Evolutionary conservation across 1,284 basidiomycete species (phyloP).

Genomic region (Rhodotorula sp.): DNA sequence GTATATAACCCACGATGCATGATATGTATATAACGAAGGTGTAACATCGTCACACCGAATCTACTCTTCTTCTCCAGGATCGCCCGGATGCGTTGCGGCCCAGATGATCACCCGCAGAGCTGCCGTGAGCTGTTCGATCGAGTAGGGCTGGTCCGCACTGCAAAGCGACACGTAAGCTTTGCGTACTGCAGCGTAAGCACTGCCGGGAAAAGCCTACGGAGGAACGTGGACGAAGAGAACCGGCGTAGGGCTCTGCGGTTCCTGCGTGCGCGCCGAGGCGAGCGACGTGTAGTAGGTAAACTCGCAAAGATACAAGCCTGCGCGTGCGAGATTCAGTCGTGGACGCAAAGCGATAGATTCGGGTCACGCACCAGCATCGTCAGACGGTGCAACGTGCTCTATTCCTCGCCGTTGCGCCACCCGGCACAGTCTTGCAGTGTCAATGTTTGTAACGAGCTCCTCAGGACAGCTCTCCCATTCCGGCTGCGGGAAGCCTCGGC

Average conservation of each 20-base stretch:
- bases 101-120: conserved; percentile 57
- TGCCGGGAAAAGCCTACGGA: conserved; percentile 9
- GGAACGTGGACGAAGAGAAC: conserved; percentile 32
- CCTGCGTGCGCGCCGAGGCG: background rate
- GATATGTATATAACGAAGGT: too few relatives aligned
- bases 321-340: background rate
- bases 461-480: background rate
- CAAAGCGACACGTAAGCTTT: too few relatives aligned
- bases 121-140: conserved; percentile 58
- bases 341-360: background rate
- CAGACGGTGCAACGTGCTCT: background rate
- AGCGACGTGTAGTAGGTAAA: conserved; percentile 21
- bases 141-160: conserved; percentile 41
- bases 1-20: too few relatives aligned
- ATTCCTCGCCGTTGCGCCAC: conserved; percentile 2
- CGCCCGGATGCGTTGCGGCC: conserved; percentile 10
- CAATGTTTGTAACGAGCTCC: conserved; percentile 13
- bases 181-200: accelerated
- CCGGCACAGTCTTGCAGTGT: background rate
- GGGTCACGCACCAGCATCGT: conserved; percentile 19
- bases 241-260: conserved; percentile 1
- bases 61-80: too few relatives aligned
- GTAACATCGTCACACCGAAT: too few relatives aligned
- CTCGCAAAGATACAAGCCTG: conserved; percentile 32
- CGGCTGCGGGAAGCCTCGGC: conserved; percentile 6